These are phyloP conservation scores for Ogataea kodamae DNA, from an alignment of 805 yeast genomes.

Conservation along the genomic window DNA sequence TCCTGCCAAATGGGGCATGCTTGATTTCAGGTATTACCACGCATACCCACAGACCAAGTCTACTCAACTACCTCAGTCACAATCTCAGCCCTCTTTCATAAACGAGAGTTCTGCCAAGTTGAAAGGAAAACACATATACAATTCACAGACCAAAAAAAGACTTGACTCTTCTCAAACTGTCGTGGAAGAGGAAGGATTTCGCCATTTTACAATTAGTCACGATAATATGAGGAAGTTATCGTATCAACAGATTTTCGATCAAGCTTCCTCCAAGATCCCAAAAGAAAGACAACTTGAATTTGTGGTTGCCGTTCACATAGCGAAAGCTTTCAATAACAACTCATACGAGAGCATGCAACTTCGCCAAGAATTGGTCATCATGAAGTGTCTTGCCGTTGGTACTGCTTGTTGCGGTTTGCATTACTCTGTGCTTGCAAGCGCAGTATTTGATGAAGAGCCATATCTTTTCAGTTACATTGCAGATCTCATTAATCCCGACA, in stretches of 20 bases:
- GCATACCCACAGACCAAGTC: constrained; percentile 17
- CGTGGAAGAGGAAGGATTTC: constrained; percentile 42
- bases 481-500: constrained; percentile 69
- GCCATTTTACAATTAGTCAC: constrained; percentile 47
- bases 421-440: constrained; percentile 57
- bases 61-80: constrained; percentile 1
- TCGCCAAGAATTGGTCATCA: constrained; percentile 56
- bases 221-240: constrained; percentile 54
- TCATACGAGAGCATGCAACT: constrained; percentile 50
- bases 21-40: constrained; percentile 53
- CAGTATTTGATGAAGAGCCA: constrained; percentile 70
- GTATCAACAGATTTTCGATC: constrained; percentile 60
- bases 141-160: constrained; percentile 21
- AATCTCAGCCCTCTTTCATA: constrained; percentile 5
- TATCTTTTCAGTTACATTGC: constrained; percentile 64
- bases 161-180: constrained; percentile 17
- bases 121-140: constrained; percentile 17
- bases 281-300: constrained; percentile 61
- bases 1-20: constrained; percentile 54
- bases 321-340: constrained; percentile 64
- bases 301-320: constrained; percentile 55
- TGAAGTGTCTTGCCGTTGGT: constrained; percentile 67
- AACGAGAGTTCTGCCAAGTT: constrained; percentile 17
- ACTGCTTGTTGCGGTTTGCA: constrained; percentile 55
- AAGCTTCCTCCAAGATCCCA: constrained; percentile 57